These are phyloP conservation scores for Coix lacrymajobi DNA, from an alignment of 176 grass and related monocot genomes.

Conservation along the genomic window DNA sequence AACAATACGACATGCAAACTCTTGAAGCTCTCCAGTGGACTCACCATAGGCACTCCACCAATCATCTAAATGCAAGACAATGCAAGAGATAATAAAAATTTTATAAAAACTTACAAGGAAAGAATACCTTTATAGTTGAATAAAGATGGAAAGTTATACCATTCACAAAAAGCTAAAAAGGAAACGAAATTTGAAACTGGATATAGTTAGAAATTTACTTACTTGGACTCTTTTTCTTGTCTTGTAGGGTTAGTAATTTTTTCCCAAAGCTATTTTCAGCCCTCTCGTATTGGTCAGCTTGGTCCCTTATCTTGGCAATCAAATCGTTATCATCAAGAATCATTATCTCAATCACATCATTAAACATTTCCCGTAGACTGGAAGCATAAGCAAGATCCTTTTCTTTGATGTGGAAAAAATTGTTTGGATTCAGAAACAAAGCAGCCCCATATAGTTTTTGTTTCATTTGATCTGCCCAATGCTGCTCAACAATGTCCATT, in stretches of 20 bases:
- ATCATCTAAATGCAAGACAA: not conserved
- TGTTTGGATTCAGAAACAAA: constrained; percentile 4
- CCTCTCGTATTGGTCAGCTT: not conserved
- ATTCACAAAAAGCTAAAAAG: not conserved
- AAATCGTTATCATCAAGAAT: not conserved
- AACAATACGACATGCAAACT: not conserved
- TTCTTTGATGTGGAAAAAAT: not conserved
- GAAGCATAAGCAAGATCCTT: not conserved
- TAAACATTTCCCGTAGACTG: not conserved
- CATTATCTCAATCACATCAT: not conserved
- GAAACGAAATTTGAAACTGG: not conserved
- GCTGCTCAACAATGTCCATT: not conserved
- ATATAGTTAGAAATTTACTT: not conserved
- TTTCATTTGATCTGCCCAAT: not conserved
- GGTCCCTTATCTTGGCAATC: not conserved
- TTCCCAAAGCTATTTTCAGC: not conserved
- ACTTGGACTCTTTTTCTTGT: not conserved
- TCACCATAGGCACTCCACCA: not conserved
- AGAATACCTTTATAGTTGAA: not conserved
- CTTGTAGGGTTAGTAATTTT: not conserved
- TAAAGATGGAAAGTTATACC: not conserved
- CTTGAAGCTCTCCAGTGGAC: not conserved
- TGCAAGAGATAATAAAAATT: not conserved
- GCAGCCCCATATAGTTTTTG: not conserved
- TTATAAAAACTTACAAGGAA: not conserved